A percentile compares a stretch with the other conserved stretches of the same genome.
These are phyloP conservation scores for Gastrolobium villosum DNA, from an alignment of 306 rosid genomes.

Conservation along the genomic window DNA sequence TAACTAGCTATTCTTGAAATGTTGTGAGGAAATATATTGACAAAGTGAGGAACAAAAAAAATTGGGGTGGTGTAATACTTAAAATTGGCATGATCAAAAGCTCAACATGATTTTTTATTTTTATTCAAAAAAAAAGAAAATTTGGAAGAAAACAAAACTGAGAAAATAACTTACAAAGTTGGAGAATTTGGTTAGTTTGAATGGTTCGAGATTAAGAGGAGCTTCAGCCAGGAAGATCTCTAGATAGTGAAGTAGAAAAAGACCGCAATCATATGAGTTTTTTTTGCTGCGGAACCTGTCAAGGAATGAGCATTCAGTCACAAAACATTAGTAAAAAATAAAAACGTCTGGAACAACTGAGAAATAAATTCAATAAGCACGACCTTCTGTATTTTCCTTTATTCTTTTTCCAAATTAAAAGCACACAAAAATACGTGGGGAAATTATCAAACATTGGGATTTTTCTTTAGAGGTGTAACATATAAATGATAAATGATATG, in stretches of 20 bases:
- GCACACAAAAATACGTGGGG: background rate
- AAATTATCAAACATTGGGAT: background rate
- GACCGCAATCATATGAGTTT: conserved; percentile 83
- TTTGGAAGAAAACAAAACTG: background rate
- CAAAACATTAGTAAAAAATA: conserved; percentile 27
- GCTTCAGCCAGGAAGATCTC: conserved; percentile 78
- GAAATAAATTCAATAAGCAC: conserved; percentile 2
- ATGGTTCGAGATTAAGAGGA: conserved; percentile 75
- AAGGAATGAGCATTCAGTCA: conserved; percentile 28
- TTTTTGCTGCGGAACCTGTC: conserved; percentile 86
- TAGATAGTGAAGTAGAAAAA: conserved; percentile 83
- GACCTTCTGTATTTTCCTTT: background rate
- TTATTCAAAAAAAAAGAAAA: background rate
- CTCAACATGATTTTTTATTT: background rate
- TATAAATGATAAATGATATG: conserved; percentile 5
- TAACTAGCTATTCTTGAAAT: background rate
- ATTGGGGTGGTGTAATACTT: background rate
- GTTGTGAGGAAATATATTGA: background rate
- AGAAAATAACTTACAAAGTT: conserved; percentile 71
- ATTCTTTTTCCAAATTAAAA: conserved; percentile 29
- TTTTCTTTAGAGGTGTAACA: background rate
- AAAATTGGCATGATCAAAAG: conserved; percentile 13
- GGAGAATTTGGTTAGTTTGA: conserved; percentile 63
- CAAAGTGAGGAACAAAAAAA: background rate
- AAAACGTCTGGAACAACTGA: conserved; percentile 8